Evolutionary conservation across 345 rosid species (phyloP), one percentile per base, ranked within the genome.

Genomic region (Toxicodendron radicans): DNA sequence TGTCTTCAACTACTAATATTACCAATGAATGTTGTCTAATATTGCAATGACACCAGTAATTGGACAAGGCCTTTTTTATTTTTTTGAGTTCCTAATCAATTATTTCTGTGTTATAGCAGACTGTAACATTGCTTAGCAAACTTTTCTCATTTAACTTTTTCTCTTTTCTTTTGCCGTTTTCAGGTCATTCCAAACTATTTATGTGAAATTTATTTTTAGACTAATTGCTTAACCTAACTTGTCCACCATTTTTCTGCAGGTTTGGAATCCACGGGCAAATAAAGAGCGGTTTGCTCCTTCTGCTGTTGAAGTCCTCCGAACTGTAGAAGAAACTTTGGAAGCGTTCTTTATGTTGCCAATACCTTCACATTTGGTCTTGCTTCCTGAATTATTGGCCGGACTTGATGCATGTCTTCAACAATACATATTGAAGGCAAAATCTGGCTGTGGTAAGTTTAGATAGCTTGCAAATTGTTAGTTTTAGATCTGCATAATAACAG

Each of bases 291-390:
- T 82, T 75, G 97, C 97, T 82, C 90, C 97, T 52, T 95, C 99
- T 77, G 89, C 86, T 2, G 91, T 93, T 64, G 98, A 95, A 86
- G 97, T 93, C 61, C 75, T 95, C 41, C 85, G 92, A 75, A 87
- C 81, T 64, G 85, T 92, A 51, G 97, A 95, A 82, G 99, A 95
- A 83, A 89, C 97, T 23, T 70, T 91, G 83, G 97, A 92, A 66
- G 98, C 97, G 3, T 93, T 91, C 83, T 95, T 95, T 82, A 86
- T 93, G 79, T 76, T 95, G 72, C 97, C 98, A 12, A 91, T 95
- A 80, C 92, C 90, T 33, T 60, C 87, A 82, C 97, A 93, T 83
- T 84, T 89, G 24, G 88, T 78, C 38, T 79, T 95, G 87, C 93
- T 95, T 61, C 97, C 97, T 11, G 92, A 90, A 72, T 83, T 95